Evolutionary conservation across 768 basidiomycete species (phyloP).

Genomic region (Pleurotus pulmonarius): DNA sequence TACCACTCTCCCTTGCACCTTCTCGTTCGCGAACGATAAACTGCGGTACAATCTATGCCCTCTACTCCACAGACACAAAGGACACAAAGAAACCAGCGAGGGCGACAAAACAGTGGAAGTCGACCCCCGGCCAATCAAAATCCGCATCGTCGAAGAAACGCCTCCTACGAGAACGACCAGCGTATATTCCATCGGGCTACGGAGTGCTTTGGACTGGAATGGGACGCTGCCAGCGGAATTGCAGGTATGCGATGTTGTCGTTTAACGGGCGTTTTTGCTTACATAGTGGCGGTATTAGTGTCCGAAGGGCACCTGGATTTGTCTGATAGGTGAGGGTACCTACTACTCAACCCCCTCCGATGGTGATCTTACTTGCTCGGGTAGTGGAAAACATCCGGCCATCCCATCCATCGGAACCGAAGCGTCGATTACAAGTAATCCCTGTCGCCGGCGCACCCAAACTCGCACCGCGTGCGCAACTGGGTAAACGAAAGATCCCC

Average conservation of each 20-base stretch:
- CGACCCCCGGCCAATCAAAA: neutral
- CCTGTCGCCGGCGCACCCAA: conserved; percentile 19
- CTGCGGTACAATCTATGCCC: neutral
- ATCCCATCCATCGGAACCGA: conserved; percentile 28
- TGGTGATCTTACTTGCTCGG: neutral
- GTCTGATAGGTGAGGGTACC: conserved; percentile 19
- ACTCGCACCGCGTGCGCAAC: conserved; percentile 17
- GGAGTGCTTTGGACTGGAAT: conserved; percentile 18
- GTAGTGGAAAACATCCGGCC: conserved; percentile 26
- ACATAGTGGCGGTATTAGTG: conserved; percentile 19
- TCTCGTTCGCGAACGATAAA: neutral
- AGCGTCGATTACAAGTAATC: conserved; percentile 29
- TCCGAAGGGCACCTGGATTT: conserved; percentile 27
- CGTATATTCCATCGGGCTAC: conserved; percentile 23
- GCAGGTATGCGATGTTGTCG: too few species aligned
- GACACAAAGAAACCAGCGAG: neutral
- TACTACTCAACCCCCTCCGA: too few species aligned
- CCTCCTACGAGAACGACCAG: conserved; percentile 13
- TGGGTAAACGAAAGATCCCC: conserved; percentile 10
- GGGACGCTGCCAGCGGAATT: conserved; percentile 24
- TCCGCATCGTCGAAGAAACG: neutral
- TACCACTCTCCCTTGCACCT: neutral
- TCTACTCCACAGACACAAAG: conserved; percentile 2
- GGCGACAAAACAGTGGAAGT: neutral
- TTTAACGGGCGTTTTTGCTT: too few species aligned